Conservation (phyloP, 495 filamentous ascomycete genomes). For the Aspergillus campestris region DNA sequence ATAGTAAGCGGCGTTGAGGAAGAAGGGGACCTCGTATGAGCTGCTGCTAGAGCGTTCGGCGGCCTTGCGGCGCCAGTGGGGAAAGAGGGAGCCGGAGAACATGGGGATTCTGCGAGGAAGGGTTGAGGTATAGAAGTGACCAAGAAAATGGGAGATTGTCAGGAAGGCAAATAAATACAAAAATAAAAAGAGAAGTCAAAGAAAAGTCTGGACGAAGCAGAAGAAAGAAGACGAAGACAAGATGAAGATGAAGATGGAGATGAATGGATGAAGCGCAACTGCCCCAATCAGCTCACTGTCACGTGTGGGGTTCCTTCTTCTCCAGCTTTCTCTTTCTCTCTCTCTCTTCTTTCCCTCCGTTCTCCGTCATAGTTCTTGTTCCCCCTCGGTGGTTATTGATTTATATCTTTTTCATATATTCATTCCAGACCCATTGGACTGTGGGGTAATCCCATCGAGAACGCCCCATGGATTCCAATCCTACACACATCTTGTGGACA, state of each 20-base stretch:
- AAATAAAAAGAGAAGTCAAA: not conserved
- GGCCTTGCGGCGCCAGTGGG: conserved; percentile 22
- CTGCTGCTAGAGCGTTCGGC: conserved; percentile 20
- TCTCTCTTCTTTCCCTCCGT: not conserved
- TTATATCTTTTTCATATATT: too few species aligned
- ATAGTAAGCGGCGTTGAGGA: conserved; percentile 77
- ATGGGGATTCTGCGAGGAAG: conserved; percentile 2
- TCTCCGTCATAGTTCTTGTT: not conserved
- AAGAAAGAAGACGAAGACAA: not conserved
- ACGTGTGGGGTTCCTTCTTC: conserved; percentile 3
- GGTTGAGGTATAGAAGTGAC: not conserved
- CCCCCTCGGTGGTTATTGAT: too few species aligned
- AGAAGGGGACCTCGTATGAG: conserved; percentile 35
- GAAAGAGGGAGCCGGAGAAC: conserved; percentile 17
- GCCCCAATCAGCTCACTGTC: conserved; percentile 2
- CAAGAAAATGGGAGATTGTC: not conserved
- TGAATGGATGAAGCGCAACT: conserved; percentile 1
- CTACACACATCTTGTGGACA: too few species aligned
- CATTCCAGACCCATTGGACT: too few species aligned
- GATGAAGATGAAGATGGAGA: not conserved
- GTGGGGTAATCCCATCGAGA: too few species aligned
- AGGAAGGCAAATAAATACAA: not conserved
- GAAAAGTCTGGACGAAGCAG: not conserved
- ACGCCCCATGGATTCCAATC: too few species aligned
- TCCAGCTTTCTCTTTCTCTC: not conserved